Conservation (phyloP, 2,329 filamentous ascomycete genomes). For the Colletotrichum plurivorum region DNA sequence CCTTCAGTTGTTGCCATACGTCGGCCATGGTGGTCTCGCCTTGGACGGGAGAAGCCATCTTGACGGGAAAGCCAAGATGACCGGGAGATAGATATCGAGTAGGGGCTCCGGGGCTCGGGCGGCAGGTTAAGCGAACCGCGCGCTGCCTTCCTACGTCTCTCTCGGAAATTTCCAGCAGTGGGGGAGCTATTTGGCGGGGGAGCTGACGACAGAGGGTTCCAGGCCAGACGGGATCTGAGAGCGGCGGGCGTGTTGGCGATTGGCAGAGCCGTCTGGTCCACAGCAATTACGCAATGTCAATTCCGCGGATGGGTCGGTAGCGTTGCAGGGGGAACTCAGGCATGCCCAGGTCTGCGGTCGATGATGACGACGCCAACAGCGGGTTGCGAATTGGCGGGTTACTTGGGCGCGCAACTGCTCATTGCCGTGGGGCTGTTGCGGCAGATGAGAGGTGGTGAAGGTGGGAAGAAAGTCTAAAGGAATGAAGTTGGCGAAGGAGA, state of each 20-base stretch:
- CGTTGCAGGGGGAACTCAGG: conserved; percentile 16
- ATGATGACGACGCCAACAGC: conserved; percentile 19
- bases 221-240: conserved; percentile 3
- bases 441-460: background rate
- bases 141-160: background rate
- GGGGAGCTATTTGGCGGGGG: no score
- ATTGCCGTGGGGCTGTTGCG: conserved; percentile 5
- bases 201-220: no score
- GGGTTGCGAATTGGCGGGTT: conserved; percentile 18
- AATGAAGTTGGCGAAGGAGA: no score
- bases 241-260: conserved; percentile 27
- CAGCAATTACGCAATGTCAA: conserved; percentile 26
- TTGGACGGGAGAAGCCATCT: conserved; percentile 25
- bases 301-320: conserved; percentile 27
- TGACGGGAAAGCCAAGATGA: conserved; percentile 14
- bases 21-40: conserved; percentile 43
- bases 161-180: background rate
- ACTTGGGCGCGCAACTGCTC: conserved; percentile 15
- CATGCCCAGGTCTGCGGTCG: conserved; percentile 19
- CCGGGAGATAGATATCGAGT: background rate
- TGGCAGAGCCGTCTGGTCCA: conserved; percentile 26
- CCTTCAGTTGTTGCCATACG: conserved; percentile 43
- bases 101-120: background rate
- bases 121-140: background rate
- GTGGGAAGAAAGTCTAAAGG: no score